phyloP scores from a whole-genome alignment of 2,329 filamentous ascomycete species.

The Elsinoe perseae region DNA sequence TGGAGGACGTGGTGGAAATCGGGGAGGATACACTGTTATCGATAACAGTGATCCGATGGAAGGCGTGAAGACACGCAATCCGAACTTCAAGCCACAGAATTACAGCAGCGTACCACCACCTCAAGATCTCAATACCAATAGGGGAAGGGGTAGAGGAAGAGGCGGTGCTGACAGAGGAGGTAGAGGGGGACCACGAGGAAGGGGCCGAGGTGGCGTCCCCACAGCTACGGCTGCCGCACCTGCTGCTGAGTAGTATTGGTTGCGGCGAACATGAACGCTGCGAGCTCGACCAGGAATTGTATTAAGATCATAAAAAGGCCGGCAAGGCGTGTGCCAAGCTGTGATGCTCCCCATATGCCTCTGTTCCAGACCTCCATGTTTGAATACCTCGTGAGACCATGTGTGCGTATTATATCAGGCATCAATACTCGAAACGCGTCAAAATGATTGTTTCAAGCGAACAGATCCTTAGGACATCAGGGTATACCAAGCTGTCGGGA shows the following conservation, averaged over 20 bases:
- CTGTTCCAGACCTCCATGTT: too few relatives aligned
- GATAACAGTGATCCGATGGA: conserved; percentile 46
- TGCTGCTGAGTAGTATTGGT: conserved; percentile 11
- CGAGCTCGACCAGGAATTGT: too few relatives aligned
- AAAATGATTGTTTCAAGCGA: neutral
- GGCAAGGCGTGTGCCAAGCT: too few relatives aligned
- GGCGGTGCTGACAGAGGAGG: conserved; percentile 22
- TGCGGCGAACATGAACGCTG: neutral
- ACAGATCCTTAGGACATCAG: neutral
- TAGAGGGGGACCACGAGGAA: conserved; percentile 17
- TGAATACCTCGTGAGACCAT: neutral
- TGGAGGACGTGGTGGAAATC: conserved; percentile 32
- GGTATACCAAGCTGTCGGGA: conserved; percentile 11
- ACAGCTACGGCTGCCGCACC: neutral
- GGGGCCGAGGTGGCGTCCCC: conserved; percentile 20
- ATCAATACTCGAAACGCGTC: neutral
- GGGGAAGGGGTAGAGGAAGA: conserved; percentile 24
- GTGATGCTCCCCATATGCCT: too few relatives aligned
- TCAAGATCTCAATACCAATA: conserved; percentile 43
- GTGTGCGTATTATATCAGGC: neutral
- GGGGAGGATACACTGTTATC: conserved; percentile 38
- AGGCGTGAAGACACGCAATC: conserved; percentile 49
- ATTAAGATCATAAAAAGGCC: too few relatives aligned
- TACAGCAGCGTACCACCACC: conserved; percentile 53
- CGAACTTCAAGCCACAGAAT: conserved; percentile 48